Conservation (phyloP, 1,284 basidiomycete species). For the Trametes versicolor region DNA sequence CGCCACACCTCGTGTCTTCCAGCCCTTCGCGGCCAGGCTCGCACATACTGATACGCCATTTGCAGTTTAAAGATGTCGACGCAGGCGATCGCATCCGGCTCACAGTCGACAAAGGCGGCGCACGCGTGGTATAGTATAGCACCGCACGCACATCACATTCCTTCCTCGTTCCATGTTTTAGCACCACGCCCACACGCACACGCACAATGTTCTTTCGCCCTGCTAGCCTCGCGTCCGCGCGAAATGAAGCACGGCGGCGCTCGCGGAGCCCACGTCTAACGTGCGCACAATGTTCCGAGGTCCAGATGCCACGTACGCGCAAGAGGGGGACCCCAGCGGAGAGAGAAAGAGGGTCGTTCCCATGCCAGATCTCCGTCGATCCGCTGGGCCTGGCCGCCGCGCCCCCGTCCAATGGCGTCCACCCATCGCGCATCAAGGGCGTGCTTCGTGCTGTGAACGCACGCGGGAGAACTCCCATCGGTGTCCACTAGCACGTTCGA, state of each 20-base stretch:
- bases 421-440: slow-evolving; percentile 22
- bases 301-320: slow-evolving; percentile 9
- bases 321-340: neutral
- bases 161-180: slow-evolving; percentile 9
- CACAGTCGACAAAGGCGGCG: slow-evolving; percentile 68
- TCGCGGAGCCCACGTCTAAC: slow-evolving; percentile 13
- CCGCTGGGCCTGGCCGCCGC: slow-evolving; percentile 2
- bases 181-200: neutral
- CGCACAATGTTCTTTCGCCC: neutral
- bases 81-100: slow-evolving; percentile 67
- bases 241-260: neutral
- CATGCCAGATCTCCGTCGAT: slow-evolving; percentile 24
- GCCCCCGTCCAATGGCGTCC: slow-evolving; percentile 6
- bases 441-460: slow-evolving; percentile 10
- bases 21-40: neutral
- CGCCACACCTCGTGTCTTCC: slow-evolving; percentile 9
- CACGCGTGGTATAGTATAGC: slow-evolving; percentile 40
- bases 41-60: slow-evolving; percentile 10
- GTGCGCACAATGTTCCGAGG: slow-evolving; percentile 26
- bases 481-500: slow-evolving; percentile 8
- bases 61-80: slow-evolving; percentile 72
- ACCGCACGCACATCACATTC: slow-evolving; percentile 8
- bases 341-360: slow-evolving; percentile 24
- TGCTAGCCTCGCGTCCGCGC: neutral
- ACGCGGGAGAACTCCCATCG: slow-evolving; percentile 15